These are phyloP conservation scores for Leptographium flavum DNA, from an alignment of 2,329 filamentous ascomycete genomes.

Conservation along the genomic window DNA sequence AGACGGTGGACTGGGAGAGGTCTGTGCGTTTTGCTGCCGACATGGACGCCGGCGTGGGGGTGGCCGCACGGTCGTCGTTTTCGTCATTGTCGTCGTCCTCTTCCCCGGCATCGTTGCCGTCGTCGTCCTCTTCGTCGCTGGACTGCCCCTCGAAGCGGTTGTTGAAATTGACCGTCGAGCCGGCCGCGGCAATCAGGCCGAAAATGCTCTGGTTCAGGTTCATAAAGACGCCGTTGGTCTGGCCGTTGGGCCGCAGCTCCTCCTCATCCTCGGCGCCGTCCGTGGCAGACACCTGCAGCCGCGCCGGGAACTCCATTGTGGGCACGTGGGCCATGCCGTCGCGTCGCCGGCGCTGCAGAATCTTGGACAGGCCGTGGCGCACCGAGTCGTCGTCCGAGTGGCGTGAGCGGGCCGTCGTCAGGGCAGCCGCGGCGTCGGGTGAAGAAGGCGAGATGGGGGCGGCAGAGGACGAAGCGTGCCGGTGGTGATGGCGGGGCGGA, in stretches of 20 bases:
- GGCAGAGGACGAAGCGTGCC: not conserved
- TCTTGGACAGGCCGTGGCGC: conserved; percentile 11
- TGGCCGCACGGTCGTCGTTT: not conserved
- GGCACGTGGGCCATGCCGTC: conserved; percentile 20
- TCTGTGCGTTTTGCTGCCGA: not conserved
- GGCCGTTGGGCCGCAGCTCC: conserved; percentile 27
- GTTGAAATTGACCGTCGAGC: conserved; percentile 70
- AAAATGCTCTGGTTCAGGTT: conserved; percentile 94
- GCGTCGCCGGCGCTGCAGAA: conserved; percentile 29
- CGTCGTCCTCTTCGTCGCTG: conserved; percentile 59
- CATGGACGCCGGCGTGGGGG: no score
- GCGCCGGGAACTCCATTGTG: conserved; percentile 38
- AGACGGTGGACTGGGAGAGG: conserved; percentile 26
- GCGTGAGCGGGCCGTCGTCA: not conserved
- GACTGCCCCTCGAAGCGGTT: conserved; percentile 65
- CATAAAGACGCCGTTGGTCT: conserved; percentile 36
- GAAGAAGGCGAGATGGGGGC: not conserved
- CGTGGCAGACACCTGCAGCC: conserved; percentile 18
- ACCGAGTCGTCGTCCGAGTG: not conserved
- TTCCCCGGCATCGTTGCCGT: conserved; percentile 11
- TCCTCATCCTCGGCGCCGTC: conserved; percentile 36
- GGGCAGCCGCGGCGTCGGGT: not conserved
- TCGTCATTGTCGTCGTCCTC: conserved; percentile 2
- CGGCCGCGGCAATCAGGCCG: conserved; percentile 78
- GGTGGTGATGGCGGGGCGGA: not conserved